A percentile compares a stretch with the other conserved stretches of the same genome.
Conservation (phyloP, 768 basidiomycete genomes). For the Cytidiella melzeri region DNA sequence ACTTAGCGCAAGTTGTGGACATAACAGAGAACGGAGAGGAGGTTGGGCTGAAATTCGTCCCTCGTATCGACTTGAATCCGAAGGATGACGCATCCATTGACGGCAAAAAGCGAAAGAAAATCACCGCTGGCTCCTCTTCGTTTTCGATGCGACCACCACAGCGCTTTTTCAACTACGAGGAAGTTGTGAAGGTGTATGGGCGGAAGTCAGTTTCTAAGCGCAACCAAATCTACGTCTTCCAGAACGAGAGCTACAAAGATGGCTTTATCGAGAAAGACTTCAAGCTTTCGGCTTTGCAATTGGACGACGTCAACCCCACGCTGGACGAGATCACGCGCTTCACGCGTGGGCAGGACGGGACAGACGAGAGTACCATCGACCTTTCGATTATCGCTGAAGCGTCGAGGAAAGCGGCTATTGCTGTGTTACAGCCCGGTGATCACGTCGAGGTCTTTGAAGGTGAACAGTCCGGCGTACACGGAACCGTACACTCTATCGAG, state of each 20-base stretch:
- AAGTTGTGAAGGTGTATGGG: slow-evolving; percentile 82
- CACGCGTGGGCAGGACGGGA: slow-evolving; percentile 66
- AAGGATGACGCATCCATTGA: slow-evolving; percentile 67
- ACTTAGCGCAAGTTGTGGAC: slow-evolving; percentile 93
- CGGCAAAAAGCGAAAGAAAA: slow-evolving; percentile 77
- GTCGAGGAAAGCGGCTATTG: slow-evolving; percentile 83
- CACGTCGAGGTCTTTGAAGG: slow-evolving; percentile 97
- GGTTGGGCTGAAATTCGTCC: slow-evolving; percentile 88
- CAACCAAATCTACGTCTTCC: slow-evolving; percentile 76
- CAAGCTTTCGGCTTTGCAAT: slow-evolving; percentile 66
- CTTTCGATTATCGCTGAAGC: slow-evolving; percentile 90
- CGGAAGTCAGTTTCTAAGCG: slow-evolving; percentile 70
- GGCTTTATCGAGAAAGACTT: slow-evolving; percentile 97
- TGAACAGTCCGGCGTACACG: slow-evolving; percentile 89
- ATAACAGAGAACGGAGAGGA: slow-evolving; percentile 91
- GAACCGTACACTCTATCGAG: slow-evolving; percentile 84
- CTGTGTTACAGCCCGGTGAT: slow-evolving; percentile 95
- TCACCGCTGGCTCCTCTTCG: slow-evolving; percentile 36
- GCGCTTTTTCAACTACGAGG: slow-evolving; percentile 90
- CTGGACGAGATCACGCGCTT: slow-evolving; percentile 96
- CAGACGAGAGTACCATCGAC: slow-evolving; percentile 70
- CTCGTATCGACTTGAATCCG: slow-evolving; percentile 95
- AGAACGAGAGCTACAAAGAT: slow-evolving; percentile 88
- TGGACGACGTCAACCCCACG: slow-evolving; percentile 91
- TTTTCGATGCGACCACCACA: slow-evolving; percentile 78